Percentiles rank a stretch among this genome's conserved stretches.
Conservation (phyloP, 2,329 filamentous ascomycete species). For the Helotiales sp. region DNA sequence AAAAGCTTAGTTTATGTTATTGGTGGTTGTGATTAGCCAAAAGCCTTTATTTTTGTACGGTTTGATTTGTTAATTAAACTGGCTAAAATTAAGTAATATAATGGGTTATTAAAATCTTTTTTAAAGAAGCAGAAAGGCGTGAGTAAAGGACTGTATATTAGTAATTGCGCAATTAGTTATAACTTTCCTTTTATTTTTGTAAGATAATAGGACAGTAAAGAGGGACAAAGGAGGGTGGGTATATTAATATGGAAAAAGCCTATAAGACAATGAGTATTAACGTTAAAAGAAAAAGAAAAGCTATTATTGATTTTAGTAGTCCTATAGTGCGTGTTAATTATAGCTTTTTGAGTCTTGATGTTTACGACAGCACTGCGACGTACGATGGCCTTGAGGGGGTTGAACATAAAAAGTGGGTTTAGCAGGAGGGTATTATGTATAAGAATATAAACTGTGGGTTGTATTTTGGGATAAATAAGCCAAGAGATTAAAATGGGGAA, state of each 20-base stretch:
- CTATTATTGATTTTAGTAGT: conserved; percentile 1
- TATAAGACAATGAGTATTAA: conserved; percentile 34
- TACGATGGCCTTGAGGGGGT: neutral
- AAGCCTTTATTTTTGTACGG: conserved; percentile 49
- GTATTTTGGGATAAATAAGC: conserved; percentile 33
- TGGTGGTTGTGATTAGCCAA: conserved; percentile 36
- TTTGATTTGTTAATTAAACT: conserved; percentile 50
- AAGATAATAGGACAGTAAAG: neutral
- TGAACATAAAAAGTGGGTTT: conserved; percentile 27
- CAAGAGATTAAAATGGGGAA: neutral
- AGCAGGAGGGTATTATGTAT: conserved; percentile 40
- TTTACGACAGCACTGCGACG: neutral
- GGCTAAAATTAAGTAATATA: conserved; percentile 37
- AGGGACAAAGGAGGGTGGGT: neutral
- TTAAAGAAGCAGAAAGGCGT: conserved; percentile 30
- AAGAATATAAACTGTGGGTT: conserved; percentile 35
- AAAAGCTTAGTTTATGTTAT: conserved; percentile 53
- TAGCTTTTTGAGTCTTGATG: neutral
- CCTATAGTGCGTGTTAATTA: neutral
- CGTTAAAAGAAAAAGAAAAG: conserved; percentile 37
- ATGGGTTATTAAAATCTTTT: conserved; percentile 14
- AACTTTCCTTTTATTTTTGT: neutral
- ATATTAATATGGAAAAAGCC: conserved; percentile 28
- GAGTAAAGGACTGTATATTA: conserved; percentile 38
- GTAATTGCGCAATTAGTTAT: conserved; percentile 32